Base-by-base conservation (phyloP, 1,284 basidiomycete species). In the Coriolopsis trogii region DNA sequence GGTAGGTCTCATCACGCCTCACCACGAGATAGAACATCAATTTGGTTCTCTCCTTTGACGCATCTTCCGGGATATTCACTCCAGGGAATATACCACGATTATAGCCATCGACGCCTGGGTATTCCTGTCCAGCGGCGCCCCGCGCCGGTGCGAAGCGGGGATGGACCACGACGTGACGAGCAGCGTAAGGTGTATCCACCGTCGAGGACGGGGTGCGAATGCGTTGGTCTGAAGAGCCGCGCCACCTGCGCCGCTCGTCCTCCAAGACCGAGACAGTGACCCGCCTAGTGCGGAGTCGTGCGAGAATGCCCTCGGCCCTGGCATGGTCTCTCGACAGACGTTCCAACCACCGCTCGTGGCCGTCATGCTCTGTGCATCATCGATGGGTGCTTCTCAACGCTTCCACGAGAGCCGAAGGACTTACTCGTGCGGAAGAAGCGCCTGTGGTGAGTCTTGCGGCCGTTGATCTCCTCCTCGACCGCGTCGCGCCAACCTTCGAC, bases 391-490 rank as follows among this genome's bases (percentile, higher is more conserved):
- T n/a, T n/a, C n/a, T 33, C 26, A 34, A 24, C 21, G 4, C 23
- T 28, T 12, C 10, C 16, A 9, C 30, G 9, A 6, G 10, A n/a
- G 26, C 7, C 12, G 21, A 3, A 46, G 12, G 1, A 36, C 40
- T 24, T 31, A 36, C 33, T 37, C 3, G n/a, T 26, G 34, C 10
- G 24, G 42, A 51, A 46, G 43, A 46, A 46, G 16, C 49, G 39
- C 26, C 37, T 18, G 10, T 51, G 43, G 21, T 51, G 49, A 31
- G 8, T 33, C 39, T 24, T 6, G 13, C 49, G 38, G n/a, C 42
- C 49, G 25, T 25, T 18, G 20, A 51, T 51, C 33, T 51, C 49
- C 21, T 29, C 37, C 28, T 15, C 37, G 44, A 51, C 46, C 31
- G 43, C 39, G 10, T 46, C 39, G 25, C 33, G 25, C 43, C 39